These are phyloP conservation scores for Filosporella fistucella DNA, from an alignment of 495 filamentous ascomycete species.

Conservation along the genomic window DNA sequence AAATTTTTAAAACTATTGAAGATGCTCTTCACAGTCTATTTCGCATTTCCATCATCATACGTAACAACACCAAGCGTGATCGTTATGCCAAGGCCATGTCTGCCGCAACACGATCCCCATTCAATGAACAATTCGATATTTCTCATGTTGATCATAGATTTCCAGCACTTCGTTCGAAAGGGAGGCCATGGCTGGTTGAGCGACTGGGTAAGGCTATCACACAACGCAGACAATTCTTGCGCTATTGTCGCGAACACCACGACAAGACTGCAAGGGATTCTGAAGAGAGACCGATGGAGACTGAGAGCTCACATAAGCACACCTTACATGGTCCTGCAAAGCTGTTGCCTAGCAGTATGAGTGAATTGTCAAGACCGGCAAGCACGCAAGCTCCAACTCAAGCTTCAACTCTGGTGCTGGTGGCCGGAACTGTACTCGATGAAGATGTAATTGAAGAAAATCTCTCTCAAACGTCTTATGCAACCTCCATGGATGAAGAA, in stretches of 20 bases:
- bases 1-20: conserved; percentile 20
- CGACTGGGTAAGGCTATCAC: conserved; percentile 38
- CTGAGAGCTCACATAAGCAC: background rate
- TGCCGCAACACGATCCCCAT: conserved; percentile 6
- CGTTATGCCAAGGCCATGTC: conserved; percentile 15
- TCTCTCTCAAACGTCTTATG: conserved; percentile 17
- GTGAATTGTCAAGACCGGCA: background rate
- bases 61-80: conserved; percentile 32
- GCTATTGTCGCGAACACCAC: conserved; percentile 34
- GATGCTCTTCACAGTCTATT: conserved; percentile 27
- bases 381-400: conserved; percentile 14
- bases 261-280: conserved; percentile 17
- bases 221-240: conserved; percentile 34
- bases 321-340: background rate
- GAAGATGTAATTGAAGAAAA: conserved; percentile 4
- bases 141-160: conserved; percentile 18
- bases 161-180: background rate
- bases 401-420: conserved; percentile 16
- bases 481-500: conserved; percentile 8
- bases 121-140: conserved; percentile 22
- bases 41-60: conserved; percentile 28
- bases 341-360: background rate
- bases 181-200: conserved; percentile 15
- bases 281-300: background rate
- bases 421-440: background rate